Base-by-base conservation (phyloP, 2,329 filamentous ascomycete species). In the Apiospora phragmitis region DNA sequence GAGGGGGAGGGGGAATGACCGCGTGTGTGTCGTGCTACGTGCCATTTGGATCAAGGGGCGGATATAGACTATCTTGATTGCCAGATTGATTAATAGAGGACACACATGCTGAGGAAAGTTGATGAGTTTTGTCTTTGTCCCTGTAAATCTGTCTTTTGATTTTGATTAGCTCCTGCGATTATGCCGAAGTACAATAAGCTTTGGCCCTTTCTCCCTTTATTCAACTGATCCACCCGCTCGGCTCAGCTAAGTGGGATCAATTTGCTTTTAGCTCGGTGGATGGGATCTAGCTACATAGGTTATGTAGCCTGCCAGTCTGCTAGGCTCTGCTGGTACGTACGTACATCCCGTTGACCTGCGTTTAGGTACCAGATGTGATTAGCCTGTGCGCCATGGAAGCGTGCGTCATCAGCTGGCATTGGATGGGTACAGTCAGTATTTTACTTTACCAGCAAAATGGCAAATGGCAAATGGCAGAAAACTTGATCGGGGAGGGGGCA, bases 161-260 rank as follows among this genome's bases (percentile, higher is more conserved):
- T 21, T 8, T 18, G 29, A 32, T 14, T 18, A 55, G 45, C 38
- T 6, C 18, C 21, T 9, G 43, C 21, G 18, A 47, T n/a, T 21
- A 41, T 26, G 11, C 11, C 11, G 32, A 18, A 26, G 29, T 4
- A 14, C 14, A 18, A 26, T 35, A 35, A 59, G 51, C 51, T 35
- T 59, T 21, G 51, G 29, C 32, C 21, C 8, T 32, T 62, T 12
- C 32, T 38, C 8, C 18, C 43, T n/a, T n/a, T n/a, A n/a, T n/a
- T n/a, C n/a, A n/a, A n/a, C n/a, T n/a, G 55, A 24, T 14, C 55
- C 55, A 62, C 55, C 55, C 38, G 55, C 32, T n/a, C 55, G 55
- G 55, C 55, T 62, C 55, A 62, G 55, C 55, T 62, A 5, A 62
- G 55, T 38, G 55, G 55, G 55, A 38, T 59, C 51, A 59, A 59